Evolutionary conservation across 805 yeast species (phyloP).

Genomic region (Kodamaea hsintzibuensis): DNA sequence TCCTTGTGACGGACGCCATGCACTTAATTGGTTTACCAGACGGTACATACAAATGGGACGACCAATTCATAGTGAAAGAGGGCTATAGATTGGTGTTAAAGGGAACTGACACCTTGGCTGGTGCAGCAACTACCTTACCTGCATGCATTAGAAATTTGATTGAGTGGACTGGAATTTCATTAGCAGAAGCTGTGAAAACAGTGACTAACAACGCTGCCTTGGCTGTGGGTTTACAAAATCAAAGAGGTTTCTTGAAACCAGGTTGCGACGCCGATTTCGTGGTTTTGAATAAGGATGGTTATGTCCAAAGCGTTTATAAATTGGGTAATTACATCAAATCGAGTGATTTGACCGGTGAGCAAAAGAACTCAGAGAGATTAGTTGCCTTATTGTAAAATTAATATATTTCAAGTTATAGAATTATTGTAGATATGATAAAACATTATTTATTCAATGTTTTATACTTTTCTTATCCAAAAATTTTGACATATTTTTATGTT

Average conservation of each 20-base stretch:
- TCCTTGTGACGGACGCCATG: conserved; percentile 62
- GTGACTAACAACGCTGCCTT: conserved; percentile 56
- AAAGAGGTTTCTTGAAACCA: conserved; percentile 50
- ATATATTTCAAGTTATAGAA: background rate
- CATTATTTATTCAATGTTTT: no score
- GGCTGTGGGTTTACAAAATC: conserved; percentile 43
- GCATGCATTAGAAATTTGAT: conserved; percentile 51
- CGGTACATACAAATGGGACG: conserved; percentile 56
- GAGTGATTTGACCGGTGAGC: conserved; percentile 8
- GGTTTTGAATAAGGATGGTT: conserved; percentile 44
- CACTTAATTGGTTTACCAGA: conserved; percentile 56
- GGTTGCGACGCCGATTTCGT: conserved; percentile 62
- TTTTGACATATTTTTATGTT: background rate
- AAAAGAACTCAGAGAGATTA: conserved; percentile 2
- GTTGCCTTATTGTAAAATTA: conserved; percentile 10
- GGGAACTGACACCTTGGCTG: conserved; percentile 61
- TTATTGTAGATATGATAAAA: no score
- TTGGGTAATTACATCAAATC: conserved; percentile 37
- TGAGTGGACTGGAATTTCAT: conserved; percentile 48
- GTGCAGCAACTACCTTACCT: conserved; percentile 58
- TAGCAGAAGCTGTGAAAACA: conserved; percentile 55
- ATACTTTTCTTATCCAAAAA: background rate
- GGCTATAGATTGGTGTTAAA: conserved; percentile 49
- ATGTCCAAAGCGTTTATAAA: conserved; percentile 51
- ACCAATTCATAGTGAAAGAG: conserved; percentile 47